Conservation (phyloP, 2,329 filamentous ascomycete genomes). For the Fusarium aywerte region DNA sequence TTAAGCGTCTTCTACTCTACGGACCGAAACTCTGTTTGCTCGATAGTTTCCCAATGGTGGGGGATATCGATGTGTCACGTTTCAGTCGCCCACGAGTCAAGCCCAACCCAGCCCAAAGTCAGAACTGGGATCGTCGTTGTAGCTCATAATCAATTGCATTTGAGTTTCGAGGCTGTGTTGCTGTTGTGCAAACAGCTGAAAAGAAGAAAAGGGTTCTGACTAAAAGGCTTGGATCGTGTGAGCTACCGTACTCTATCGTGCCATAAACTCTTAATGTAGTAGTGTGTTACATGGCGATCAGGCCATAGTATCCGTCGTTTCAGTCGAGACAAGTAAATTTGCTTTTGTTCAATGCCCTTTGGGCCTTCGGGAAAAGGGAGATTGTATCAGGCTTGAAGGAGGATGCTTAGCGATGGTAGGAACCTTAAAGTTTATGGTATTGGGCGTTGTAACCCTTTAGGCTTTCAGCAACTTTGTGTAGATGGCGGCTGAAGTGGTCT, state of each 20-base stretch:
- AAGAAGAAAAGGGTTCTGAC: neutral
- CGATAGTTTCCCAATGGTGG: constrained; percentile 15
- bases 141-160: neutral
- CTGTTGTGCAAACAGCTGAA: constrained; percentile 14
- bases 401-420: neutral
- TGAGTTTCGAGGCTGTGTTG: constrained; percentile 15
- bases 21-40: constrained; percentile 28
- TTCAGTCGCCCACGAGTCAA: constrained; percentile 27
- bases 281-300: neutral
- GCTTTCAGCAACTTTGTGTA: neutral
- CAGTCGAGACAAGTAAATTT: neutral
- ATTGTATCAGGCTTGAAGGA: neutral
- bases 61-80: constrained; percentile 22
- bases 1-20: neutral
- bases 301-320: neutral
- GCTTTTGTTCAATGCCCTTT: neutral
- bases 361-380: neutral
- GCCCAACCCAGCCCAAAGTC: neutral
- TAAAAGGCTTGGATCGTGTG: constrained; percentile 11
- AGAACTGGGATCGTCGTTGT: constrained; percentile 20
- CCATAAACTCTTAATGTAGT: neutral
- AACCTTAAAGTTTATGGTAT: neutral
- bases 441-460: neutral
- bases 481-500: neutral
- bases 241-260: constrained; percentile 11